phyloP scores from a whole-genome alignment of 1,139 yeast species.

The Yamadazyma conglobata region DNA sequence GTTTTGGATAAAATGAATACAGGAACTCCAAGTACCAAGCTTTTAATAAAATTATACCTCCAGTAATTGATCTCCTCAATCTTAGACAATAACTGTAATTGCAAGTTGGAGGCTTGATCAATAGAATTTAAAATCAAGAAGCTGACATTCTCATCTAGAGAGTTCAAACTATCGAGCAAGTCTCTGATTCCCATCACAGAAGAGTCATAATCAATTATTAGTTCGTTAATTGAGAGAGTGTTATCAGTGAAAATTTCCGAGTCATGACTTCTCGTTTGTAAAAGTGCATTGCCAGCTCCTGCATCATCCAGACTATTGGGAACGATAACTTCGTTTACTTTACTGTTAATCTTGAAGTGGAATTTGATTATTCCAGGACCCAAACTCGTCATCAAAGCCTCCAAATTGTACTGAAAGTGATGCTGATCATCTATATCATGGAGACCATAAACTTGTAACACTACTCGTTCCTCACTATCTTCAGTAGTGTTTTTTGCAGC shows the following conservation, averaged over 20 bases:
- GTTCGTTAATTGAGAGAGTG: constrained; percentile 24
- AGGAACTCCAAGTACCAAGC: constrained; percentile 60
- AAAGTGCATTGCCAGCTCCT: constrained; percentile 6
- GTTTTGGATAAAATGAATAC: constrained; percentile 56
- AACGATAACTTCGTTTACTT: constrained; percentile 4
- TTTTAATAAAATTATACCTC: constrained; percentile 51
- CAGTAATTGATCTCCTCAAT: constrained; percentile 71
- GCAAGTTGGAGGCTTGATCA: constrained; percentile 52
- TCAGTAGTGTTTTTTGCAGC: constrained; percentile 4
- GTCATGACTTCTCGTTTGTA: constrained; percentile 7
- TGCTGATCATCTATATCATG: constrained; percentile 23
- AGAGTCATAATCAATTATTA: constrained; percentile 45
- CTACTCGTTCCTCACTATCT: constrained; percentile 24
- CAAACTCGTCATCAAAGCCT: constrained; percentile 33
- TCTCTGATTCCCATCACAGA: constrained; percentile 52
- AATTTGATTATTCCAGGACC: constrained; percentile 27
- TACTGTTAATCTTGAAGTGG: constrained; percentile 18
- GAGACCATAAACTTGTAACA: constrained; percentile 35
- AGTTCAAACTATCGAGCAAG: constrained; percentile 43
- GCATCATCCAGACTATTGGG: constrained; percentile 5
- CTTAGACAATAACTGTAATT: constrained; percentile 65
- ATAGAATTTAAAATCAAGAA: constrained; percentile 44
- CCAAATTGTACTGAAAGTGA: constrained; percentile 36
- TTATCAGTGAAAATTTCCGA: constrained; percentile 11
- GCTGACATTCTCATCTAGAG: constrained; percentile 22